Conservation (phyloP, 169 alveolate genomes). For the Theileria equi region DNA sequence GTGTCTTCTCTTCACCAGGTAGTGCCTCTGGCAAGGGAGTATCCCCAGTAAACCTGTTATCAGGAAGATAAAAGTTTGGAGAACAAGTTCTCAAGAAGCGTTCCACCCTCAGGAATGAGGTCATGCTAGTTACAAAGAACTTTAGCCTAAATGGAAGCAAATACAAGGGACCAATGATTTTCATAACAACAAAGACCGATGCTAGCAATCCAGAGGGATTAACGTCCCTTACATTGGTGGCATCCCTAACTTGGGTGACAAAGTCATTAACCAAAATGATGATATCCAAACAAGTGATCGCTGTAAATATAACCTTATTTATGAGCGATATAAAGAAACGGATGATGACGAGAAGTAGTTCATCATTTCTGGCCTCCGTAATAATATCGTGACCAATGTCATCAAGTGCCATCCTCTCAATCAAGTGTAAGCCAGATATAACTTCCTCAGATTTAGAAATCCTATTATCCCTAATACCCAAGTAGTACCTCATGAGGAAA, state of each 20-base stretch:
- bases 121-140: neutral
- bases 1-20: neutral
- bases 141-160: constrained; percentile 23
- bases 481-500: neutral
- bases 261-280: constrained; percentile 18
- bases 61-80: constrained; percentile 36
- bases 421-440: constrained; percentile 1
- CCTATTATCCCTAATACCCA: constrained; percentile 36
- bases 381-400: constrained; percentile 39
- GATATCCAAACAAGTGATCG: constrained; percentile 1
- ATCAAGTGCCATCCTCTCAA: constrained; percentile 20
- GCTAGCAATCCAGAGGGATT: constrained; percentile 32
- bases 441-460: constrained; percentile 22
- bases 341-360: constrained; percentile 17
- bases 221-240: neutral
- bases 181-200: constrained; percentile 17
- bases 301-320: constrained; percentile 5
- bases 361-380: constrained; percentile 26
- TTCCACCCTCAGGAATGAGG: constrained; percentile 30
- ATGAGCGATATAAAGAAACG: constrained; percentile 14
- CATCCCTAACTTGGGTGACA: constrained; percentile 8
- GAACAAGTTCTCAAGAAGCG: constrained; percentile 20
- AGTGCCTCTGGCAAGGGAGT: neutral
- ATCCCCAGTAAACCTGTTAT: constrained; percentile 4
- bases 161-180: constrained; percentile 24